Evolutionary conservation across 164 flowering plant genomes (phyloP), one percentile per base, ranked within the genome.

Genomic region (Vitis amurensis): DNA sequence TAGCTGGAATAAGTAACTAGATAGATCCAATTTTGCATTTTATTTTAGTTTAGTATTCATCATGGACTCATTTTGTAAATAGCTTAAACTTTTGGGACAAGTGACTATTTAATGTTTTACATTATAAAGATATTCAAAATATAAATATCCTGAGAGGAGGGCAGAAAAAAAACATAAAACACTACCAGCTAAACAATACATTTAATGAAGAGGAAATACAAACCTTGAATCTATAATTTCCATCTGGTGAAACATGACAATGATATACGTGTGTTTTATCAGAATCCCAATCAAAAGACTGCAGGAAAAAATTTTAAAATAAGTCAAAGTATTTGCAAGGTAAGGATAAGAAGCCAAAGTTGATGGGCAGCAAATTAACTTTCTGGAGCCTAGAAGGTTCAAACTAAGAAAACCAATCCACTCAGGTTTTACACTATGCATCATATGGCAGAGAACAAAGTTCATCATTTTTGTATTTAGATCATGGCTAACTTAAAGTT

Each of bases 161-260:
- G 44, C 7, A 37, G 5, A 37, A 37, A 37, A 11, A 68, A 13
- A n/a, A 9, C 15, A 48, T 17, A 48, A 53, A 8, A 44, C 23
- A 66, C 10, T 6, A 48, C 13, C 29, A 68, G 23, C 4, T 30
- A 29, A 50, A 7, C 19, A 47, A 50, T 19, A 52, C 23, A 59
- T 30, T 56, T 48, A 16, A 13, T 19, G 23, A 16, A 62, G 56
- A 17, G 71, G 64, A 75, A 8, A 67, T 15, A 59, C 79, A 59
- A 69, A 89, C 93, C 90, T 87, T 87, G 71, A 86, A 85, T 5
- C 51, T 73, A 69, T 68, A 79, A 50, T 71, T 76, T 30, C 85
- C 88, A 68, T 81, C 76, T 2, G 50, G 30, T 69, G 80, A 76
- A 61, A 87, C 87, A 70, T 71, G 67, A 50, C 93, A 89, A 13